Conservation (phyloP, 805 yeast species). For the Saccharomyces kudriavzevii region DNA sequence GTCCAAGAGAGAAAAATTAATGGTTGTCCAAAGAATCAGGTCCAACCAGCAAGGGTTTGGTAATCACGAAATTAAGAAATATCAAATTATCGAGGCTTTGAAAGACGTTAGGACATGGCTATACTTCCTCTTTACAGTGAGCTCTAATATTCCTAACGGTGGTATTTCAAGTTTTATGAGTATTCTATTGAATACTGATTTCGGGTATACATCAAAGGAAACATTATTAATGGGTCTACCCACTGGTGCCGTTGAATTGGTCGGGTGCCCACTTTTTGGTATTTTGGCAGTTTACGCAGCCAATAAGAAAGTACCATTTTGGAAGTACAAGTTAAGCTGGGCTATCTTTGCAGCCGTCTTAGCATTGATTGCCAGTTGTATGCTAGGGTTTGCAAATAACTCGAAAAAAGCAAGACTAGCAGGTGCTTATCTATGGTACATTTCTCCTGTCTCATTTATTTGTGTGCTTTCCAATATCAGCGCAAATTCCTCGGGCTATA, state of each 20-base stretch:
- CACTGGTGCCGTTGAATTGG: constrained; percentile 39
- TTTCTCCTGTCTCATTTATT: constrained; percentile 32
- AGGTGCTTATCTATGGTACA: constrained; percentile 30
- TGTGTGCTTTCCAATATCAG: constrained; percentile 31
- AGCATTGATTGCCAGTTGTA: constrained; percentile 31
- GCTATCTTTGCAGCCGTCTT: constrained; percentile 28
- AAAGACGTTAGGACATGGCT: constrained; percentile 45
- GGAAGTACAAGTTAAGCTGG: constrained; percentile 26
- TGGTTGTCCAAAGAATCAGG: constrained; percentile 47
- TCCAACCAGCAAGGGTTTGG: constrained; percentile 53
- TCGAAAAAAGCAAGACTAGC: constrained; percentile 32
- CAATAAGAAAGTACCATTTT: constrained; percentile 11
- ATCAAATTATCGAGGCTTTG: constrained; percentile 46
- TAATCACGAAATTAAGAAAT: constrained; percentile 43
- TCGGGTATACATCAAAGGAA: constrained; percentile 35
- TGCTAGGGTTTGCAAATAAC: constrained; percentile 37
- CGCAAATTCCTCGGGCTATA: constrained; percentile 59
- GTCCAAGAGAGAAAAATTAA: constrained; percentile 33
- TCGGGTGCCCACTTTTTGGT: constrained; percentile 27
- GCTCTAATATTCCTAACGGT: constrained; percentile 45
- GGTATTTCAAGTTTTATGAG: constrained; percentile 44
- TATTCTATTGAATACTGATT: constrained; percentile 36
- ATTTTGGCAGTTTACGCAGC: constrained; percentile 18
- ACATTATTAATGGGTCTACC: constrained; percentile 41
- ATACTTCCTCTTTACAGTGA: constrained; percentile 34